Evolutionary conservation across 2,329 filamentous ascomycete species (phyloP).

Genomic region (Emmonsiellopsis sp.): DNA sequence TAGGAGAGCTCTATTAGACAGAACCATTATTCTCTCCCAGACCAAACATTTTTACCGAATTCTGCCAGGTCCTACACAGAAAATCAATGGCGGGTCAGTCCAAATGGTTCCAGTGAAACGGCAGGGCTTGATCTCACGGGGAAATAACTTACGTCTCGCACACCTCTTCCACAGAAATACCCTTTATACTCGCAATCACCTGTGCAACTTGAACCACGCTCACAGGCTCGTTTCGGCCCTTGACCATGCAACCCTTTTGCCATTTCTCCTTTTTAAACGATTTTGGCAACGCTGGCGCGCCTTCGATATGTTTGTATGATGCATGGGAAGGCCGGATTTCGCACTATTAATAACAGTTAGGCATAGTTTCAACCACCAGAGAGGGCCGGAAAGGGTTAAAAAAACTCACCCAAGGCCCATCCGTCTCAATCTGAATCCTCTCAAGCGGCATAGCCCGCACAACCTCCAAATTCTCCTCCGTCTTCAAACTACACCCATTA

Average conservation of each 20-base stretch:
- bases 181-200: conserved; percentile 81
- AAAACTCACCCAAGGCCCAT: conserved; percentile 66
- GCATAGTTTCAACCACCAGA: neutral
- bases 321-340: conserved; percentile 87
- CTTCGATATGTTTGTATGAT: conserved; percentile 63
- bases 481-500: conserved; percentile 96
- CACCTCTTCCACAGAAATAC: conserved; percentile 67
- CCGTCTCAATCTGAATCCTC: conserved; percentile 85
- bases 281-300: conserved; percentile 65
- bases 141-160: conserved; percentile 58
- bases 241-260: conserved; percentile 78
- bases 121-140: neutral
- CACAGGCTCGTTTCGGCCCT: conserved; percentile 88
- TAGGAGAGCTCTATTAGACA: neutral
- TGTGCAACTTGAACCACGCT: conserved; percentile 80
- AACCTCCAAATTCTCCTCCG: conserved; percentile 77
- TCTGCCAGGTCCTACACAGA: conserved; percentile 57
- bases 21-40: conserved; percentile 42
- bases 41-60: conserved; percentile 72
- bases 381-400: no score
- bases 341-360: conserved; percentile 45
- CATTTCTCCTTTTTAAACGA: conserved; percentile 95
- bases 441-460: conserved; percentile 71
- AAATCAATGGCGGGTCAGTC: conserved; percentile 14
- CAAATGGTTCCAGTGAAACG: neutral